Conservation (phyloP, 2,329 filamentous ascomycete genomes). For the Penicillium sp. region DNA sequence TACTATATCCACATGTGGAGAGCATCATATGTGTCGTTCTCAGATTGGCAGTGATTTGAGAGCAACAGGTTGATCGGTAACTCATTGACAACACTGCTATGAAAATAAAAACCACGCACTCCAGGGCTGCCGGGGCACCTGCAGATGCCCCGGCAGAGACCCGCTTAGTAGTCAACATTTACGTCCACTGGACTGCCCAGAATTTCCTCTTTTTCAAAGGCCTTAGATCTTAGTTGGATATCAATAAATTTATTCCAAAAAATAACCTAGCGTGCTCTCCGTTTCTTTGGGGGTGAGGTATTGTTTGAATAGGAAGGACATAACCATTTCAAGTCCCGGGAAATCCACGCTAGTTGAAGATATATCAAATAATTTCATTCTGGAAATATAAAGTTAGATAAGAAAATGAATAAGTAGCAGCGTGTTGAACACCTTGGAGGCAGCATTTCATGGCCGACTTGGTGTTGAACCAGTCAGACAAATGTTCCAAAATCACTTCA, state of each 20-base stretch:
- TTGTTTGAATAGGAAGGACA: too few species aligned
- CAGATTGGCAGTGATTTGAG: not conserved
- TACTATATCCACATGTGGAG: not conserved
- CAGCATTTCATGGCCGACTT: not conserved
- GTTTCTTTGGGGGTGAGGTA: too few species aligned
- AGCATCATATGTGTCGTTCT: not conserved
- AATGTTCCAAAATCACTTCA: constrained; percentile 21
- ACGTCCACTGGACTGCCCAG: not conserved
- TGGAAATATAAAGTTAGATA: not conserved
- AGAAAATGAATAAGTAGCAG: not conserved
- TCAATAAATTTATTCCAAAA: too few species aligned
- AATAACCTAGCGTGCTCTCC: too few species aligned
- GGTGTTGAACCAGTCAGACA: constrained; percentile 17
- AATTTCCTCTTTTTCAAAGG: too few species aligned
- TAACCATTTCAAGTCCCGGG: not conserved
- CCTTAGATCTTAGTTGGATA: too few species aligned
- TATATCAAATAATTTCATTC: not conserved
- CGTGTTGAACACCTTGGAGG: constrained; percentile 1
- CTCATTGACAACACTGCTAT: not conserved
- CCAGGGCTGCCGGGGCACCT: not conserved
- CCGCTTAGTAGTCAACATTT: not conserved
- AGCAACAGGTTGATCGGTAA: not conserved
- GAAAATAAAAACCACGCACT: not conserved
- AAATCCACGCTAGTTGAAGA: not conserved
- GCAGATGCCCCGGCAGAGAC: not conserved